Base-by-base conservation (phyloP, 2,329 filamentous ascomycete species). In the Neonectria punicea region DNA sequence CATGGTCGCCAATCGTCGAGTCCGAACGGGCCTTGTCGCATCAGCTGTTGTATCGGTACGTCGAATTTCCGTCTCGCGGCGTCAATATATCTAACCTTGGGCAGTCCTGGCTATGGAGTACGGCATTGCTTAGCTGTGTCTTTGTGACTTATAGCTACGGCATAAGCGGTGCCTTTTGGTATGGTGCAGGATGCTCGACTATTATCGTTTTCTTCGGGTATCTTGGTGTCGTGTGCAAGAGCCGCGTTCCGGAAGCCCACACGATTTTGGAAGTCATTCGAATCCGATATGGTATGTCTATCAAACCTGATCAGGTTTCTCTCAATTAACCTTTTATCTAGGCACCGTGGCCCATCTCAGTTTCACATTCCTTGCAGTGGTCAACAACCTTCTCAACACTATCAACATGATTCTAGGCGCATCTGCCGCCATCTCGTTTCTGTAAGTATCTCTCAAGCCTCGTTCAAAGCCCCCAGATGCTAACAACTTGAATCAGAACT, bases 371-470 rank as follows among this genome's bases (percentile, higher is more conserved):
- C 96, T 97, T 70, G 93, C 91, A 34, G 81, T 96, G 30, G 89
- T 92, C 79, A 97, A 93, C 50, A 94, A 95, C 74, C 91, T 96
- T 39, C 85, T 97, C 14, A 93, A 97, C 41, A 94, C 93, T 2
- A 89, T 93, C 55, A 96, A 96, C 93, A 83, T 97, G 64, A 86
- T 97, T 65, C 93, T 93, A 14, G 94, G 94, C 64, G 93, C 93
- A 50, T 73, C 79, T 3, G 78, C 79, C 4, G 93, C 94, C 0
- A 86, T 81, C 50, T 76, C 77, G 22, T 78, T 79, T 1, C 69
- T 81, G 58, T 65, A 46, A 36, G 58, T 32, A 18, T 22, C 22
- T 22, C 22, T 22, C 22, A 22, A 22, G 22, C 22, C 22, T 22
- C 22, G 22, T 22, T 22, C 22, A 22, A 3, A 36, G 18, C 11